Evolutionary conservation across 73 alveolate species (phyloP), one percentile per base, ranked within the genome.

Genomic region (Paramecium octaurelia): DNA sequence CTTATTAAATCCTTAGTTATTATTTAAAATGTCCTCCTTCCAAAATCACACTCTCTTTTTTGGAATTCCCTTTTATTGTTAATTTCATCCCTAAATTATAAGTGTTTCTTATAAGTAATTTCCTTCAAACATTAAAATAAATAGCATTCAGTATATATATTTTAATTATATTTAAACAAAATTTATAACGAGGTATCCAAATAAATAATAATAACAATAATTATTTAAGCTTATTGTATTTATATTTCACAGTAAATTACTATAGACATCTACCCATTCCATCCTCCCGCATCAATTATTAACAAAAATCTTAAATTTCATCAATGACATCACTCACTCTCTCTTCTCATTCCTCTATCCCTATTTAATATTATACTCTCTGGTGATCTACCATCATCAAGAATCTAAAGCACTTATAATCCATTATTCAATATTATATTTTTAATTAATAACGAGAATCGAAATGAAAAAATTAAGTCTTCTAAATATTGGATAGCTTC

Each of bases 361-460:
- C 69, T 54, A 18, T 54, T 18, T n/a, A 16, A 16, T 16, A 48
- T 3, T 48, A 12, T 8, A 14, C 24, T 12, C 18, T 14, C 24
- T 48, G 0, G 5, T 3, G 1, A 11, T 48, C 59, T 48, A 48
- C 16, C 8, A 48, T 16, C 12, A 1, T 48, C 21, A 59, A 16
- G n/a, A 59, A 59, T 59, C 77, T 16, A 40, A 40, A 40, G 48
- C 48, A 40, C 16, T 40, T 40, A 40, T 40, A 40, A 7, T 8
- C 34, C 20, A 59, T 20, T 59, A 68, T 14, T 31, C 46, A 34
- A 36, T 73, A 24, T 35, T 73, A 73, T 73, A 35, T 73, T 73
- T 36, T 36, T 73, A 73, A 36, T 73, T 73, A 36, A 73, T 73
- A 73, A 36, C 84, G 84, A 64, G 84, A 73, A 73, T 73, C 57